Conservation (phyloP, 1,284 basidiomycete genomes). For the Ustilago curta region DNA sequence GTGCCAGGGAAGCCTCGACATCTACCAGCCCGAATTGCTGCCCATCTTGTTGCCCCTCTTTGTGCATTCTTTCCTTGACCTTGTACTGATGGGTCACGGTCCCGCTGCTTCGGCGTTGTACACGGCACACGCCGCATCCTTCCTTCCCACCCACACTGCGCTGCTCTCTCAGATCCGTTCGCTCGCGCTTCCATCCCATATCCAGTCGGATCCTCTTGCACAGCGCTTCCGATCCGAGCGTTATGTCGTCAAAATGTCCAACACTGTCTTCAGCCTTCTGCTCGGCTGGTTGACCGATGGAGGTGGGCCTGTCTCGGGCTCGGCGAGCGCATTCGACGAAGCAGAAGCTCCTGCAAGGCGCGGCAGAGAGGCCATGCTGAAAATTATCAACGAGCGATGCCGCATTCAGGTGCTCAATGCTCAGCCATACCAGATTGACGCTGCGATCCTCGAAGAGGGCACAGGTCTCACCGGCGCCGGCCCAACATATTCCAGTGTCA, state of each 20-base stretch:
- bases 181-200: conserved; percentile 84
- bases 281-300: conserved; percentile 96
- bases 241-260: conserved; percentile 89
- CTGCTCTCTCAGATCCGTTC: conserved; percentile 85
- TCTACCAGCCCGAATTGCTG: conserved; percentile 88
- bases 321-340: conserved; percentile 81
- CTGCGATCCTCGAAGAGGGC: conserved; percentile 64
- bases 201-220: conserved; percentile 81
- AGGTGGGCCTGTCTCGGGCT: conserved; percentile 83
- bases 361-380: conserved; percentile 81
- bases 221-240: conserved; percentile 89
- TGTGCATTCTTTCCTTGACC: conserved; percentile 94
- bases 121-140: conserved; percentile 77
- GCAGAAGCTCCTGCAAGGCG: conserved; percentile 69
- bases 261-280: conserved; percentile 89
- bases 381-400: conserved; percentile 92
- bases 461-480: conserved; percentile 67
- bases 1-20: conserved; percentile 88
- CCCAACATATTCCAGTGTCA: conserved; percentile 48
- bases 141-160: conserved; percentile 78
- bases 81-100: conserved; percentile 89
- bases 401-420: conserved; percentile 77
- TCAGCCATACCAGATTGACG: conserved; percentile 62
- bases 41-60: conserved; percentile 95
- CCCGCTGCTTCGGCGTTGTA: conserved; percentile 82